A percentile compares a stretch with the other conserved stretches of the same genome.
phyloP scores from a whole-genome alignment of 495 filamentous ascomycete genomes.

The Penicillium flavigenum region DNA sequence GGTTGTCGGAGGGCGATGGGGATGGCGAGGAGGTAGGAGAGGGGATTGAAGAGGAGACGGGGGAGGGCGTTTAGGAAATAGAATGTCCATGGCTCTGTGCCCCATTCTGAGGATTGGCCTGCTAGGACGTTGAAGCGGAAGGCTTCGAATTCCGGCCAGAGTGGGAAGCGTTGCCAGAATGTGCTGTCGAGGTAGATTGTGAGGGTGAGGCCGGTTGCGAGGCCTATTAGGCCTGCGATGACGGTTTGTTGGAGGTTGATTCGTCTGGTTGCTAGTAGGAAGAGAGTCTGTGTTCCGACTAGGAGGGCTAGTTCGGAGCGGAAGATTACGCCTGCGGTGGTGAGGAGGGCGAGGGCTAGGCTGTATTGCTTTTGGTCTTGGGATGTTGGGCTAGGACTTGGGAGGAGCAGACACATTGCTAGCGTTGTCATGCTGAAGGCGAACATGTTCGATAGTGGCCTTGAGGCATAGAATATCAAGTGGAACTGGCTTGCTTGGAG shows the following conservation, averaged over 20 bases:
- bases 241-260: constrained; percentile 61
- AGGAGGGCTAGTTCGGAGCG: constrained; percentile 87
- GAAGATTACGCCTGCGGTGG: constrained; percentile 81
- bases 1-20: constrained; percentile 61
- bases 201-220: constrained; percentile 61
- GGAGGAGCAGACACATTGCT: constrained; percentile 70
- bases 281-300: constrained; percentile 51
- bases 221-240: constrained; percentile 64
- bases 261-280: constrained; percentile 54
- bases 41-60: constrained; percentile 78
- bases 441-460: constrained; percentile 95
- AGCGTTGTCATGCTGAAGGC: constrained; percentile 79
- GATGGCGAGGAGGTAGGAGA: constrained; percentile 60
- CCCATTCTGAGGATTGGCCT: constrained; percentile 76
- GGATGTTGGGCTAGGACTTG: constrained; percentile 38
- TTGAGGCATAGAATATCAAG: constrained; percentile 87
- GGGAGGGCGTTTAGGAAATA: constrained; percentile 85
- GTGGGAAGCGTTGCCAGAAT: constrained; percentile 77
- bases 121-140: constrained; percentile 88
- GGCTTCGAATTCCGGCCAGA: constrained; percentile 89
- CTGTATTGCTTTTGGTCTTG: constrained; percentile 43
- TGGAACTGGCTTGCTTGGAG: constrained; percentile 90
- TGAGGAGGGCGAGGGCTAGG: constrained; percentile 69
- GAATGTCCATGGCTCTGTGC: constrained; percentile 76
- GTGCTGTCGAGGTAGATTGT: constrained; percentile 60